These are phyloP conservation scores for Saccharomycopsis selenospora DNA, from an alignment of 805 yeast genomes.

Conservation along the genomic window DNA sequence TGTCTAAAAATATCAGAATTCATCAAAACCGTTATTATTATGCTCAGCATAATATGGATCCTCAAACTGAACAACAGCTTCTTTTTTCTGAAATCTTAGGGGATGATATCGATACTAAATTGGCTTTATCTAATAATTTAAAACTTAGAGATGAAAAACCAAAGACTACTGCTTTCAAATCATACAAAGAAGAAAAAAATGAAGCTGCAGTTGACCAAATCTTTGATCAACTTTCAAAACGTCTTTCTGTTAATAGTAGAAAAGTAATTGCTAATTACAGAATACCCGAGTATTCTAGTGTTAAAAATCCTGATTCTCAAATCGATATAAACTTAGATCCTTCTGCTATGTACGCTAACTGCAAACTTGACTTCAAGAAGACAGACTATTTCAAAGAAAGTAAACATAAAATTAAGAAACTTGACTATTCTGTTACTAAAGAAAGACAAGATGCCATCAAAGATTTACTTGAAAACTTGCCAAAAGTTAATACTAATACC, in stretches of 20 bases:
- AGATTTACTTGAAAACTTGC: constrained; percentile 16
- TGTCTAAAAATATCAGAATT: background rate
- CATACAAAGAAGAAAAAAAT: background rate
- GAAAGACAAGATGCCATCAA: constrained; percentile 12
- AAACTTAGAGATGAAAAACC: background rate
- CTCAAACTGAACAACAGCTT: constrained; percentile 11
- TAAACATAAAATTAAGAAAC: constrained; percentile 1
- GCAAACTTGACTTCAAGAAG: constrained; percentile 15
- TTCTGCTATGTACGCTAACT: constrained; percentile 4
- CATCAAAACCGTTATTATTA: constrained; percentile 1
- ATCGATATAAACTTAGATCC: constrained; percentile 15
- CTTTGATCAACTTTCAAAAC: constrained; percentile 6
- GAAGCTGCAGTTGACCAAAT: constrained; percentile 2
- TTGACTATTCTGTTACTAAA: constrained; percentile 10
- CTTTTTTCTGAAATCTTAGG: constrained; percentile 17
- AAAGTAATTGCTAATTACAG: constrained; percentile 10
- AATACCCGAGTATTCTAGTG: constrained; percentile 14
- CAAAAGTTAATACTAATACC: constrained; percentile 20
- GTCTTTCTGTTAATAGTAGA: constrained; percentile 15
- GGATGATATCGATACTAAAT: constrained; percentile 17
- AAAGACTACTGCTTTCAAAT: constrained; percentile 1
- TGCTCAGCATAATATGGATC: background rate
- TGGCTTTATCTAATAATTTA: constrained; percentile 15
- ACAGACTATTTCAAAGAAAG: constrained; percentile 15
- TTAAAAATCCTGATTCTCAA: constrained; percentile 6